Percentiles rank a stretch among this genome's conserved stretches.
These are phyloP conservation scores for Mucor velutinosus DNA, from an alignment of 371 early-diverging fungal species.

Conservation along the genomic window DNA sequence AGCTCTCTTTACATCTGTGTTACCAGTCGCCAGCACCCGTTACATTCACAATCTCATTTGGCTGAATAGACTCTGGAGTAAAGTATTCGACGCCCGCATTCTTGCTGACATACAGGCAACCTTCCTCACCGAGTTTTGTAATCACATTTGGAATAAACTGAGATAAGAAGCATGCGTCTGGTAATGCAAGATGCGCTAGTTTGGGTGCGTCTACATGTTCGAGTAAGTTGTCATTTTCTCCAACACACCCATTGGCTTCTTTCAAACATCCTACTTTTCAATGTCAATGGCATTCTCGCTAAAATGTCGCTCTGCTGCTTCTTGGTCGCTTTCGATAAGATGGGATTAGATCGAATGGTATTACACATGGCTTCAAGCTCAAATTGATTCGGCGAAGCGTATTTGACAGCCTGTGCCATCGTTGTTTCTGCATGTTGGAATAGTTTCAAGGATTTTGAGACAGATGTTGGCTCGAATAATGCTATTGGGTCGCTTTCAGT, in stretches of 20 bases:
- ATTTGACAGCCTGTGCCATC: conserved; percentile 36
- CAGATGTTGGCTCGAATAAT: conserved; percentile 92
- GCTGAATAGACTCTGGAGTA: conserved; percentile 37
- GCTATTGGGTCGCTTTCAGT: conserved; percentile 28
- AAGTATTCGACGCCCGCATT: conserved; percentile 32
- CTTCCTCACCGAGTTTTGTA: conserved; percentile 62
- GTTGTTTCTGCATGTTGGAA: conserved; percentile 40
- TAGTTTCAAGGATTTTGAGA: conserved; percentile 72
- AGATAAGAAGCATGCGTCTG: conserved; percentile 30
- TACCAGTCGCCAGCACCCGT: conserved; percentile 80
- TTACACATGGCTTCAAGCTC: conserved; percentile 67
- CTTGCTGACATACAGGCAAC: conserved; percentile 44
- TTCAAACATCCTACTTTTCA: neutral
- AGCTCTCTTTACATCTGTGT: neutral
- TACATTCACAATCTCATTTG: conserved; percentile 53
- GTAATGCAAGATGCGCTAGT: conserved; percentile 24
- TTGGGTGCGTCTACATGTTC: conserved; percentile 14
- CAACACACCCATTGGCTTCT: neutral
- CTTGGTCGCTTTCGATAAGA: neutral
- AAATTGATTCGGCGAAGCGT: conserved; percentile 67
- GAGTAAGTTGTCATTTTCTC: neutral
- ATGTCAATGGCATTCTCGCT: neutral
- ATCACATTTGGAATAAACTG: conserved; percentile 52
- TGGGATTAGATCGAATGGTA: conserved; percentile 31
- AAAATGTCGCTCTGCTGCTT: neutral